Percentiles rank a stretch among this genome's conserved stretches.
These are phyloP conservation scores for Penicillium rolfsii DNA, from an alignment of 2,329 filamentous ascomycete genomes.

Conservation along the genomic window DNA sequence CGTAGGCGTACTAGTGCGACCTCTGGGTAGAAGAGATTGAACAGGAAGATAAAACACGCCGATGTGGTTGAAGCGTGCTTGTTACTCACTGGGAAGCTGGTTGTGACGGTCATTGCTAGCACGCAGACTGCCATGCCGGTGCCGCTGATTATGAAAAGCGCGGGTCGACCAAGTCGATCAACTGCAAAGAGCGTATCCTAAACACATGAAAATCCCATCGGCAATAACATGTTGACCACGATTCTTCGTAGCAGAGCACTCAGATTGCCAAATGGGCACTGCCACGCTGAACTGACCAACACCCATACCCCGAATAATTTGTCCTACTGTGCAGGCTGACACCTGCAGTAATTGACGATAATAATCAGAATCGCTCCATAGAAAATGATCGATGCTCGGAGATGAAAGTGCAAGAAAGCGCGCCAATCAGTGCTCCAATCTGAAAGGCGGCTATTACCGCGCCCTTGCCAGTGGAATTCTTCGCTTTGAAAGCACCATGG, in stretches of 20 bases:
- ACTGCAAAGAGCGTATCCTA: slow-evolving; percentile 36
- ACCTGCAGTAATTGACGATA: slow-evolving; percentile 48
- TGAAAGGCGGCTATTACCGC: slow-evolving; percentile 32
- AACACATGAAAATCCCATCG: slow-evolving; percentile 50
- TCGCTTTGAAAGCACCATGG: slow-evolving; percentile 18
- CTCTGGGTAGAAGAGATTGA: slow-evolving; percentile 31
- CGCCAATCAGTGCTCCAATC: slow-evolving; percentile 23
- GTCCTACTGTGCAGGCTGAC: slow-evolving; percentile 51
- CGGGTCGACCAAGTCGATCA: slow-evolving; percentile 55
- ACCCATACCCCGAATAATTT: slow-evolving; percentile 53
- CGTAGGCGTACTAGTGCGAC: slow-evolving; percentile 31
- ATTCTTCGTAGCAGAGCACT: slow-evolving; percentile 51
- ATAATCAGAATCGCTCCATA: slow-evolving; percentile 49
- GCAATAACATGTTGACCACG: slow-evolving; percentile 53
- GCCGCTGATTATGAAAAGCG: slow-evolving; percentile 52
- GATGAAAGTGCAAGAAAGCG: slow-evolving; percentile 27
- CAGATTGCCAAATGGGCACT: slow-evolving; percentile 53
- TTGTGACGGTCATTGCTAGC: slow-evolving; percentile 53
- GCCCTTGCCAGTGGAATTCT: slow-evolving; percentile 31
- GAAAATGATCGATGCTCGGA: slow-evolving; percentile 53
- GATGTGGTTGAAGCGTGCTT: slow-evolving; percentile 20
- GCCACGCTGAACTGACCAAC: slow-evolving; percentile 53
- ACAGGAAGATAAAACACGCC: slow-evolving; percentile 29
- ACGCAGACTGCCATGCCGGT: slow-evolving; percentile 60
- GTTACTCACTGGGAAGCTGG: slow-evolving; percentile 34